A percentile compares a stretch with the other conserved stretches of the same genome.
Evolutionary conservation across 345 rosid species (phyloP).

Genomic region (Pugionium cornutum): DNA sequence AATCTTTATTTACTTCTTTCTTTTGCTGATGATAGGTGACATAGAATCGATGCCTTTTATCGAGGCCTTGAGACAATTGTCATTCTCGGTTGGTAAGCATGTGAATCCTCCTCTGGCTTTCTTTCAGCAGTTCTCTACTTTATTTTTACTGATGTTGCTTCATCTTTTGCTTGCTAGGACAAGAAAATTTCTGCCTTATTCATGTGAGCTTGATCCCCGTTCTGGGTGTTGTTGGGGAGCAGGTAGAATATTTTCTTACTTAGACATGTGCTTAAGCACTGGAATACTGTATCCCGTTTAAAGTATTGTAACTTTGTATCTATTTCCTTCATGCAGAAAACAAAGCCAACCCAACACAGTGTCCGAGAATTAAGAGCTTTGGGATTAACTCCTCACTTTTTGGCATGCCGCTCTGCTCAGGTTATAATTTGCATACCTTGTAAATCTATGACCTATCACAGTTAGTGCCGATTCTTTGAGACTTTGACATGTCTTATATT

Average conservation of each 20-base stretch:
- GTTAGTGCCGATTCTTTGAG: conserved; percentile 9
- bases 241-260: conserved; percentile 49
- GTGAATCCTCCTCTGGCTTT: conserved; percentile 17
- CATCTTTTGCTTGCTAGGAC: conserved; percentile 55
- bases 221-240: conserved; percentile 95
- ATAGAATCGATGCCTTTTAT: conserved; percentile 98
- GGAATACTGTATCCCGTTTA: neutral
- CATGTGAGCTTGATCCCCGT: conserved; percentile 99
- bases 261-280: conserved; percentile 1
- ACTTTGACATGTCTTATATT: conserved; percentile 10
- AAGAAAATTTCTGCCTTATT: conserved; percentile 84
- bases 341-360: conserved; percentile 94
- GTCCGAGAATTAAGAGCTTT: conserved; percentile 92
- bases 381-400: conserved; percentile 88
- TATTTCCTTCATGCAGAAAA: conserved; percentile 50
- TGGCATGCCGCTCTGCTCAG: conserved; percentile 96
- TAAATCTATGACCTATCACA: conserved; percentile 5
- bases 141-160: conserved; percentile 28
- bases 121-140: conserved; percentile 23
- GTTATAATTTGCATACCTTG: conserved; percentile 32
- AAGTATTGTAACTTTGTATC: neutral
- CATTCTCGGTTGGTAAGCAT: conserved; percentile 82
- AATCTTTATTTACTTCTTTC: neutral
- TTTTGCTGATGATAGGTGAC: conserved; percentile 58
- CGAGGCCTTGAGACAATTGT: conserved; percentile 93